Base-by-base conservation (phyloP, 306 rosid species). In the Rosa multiflora region DNA sequence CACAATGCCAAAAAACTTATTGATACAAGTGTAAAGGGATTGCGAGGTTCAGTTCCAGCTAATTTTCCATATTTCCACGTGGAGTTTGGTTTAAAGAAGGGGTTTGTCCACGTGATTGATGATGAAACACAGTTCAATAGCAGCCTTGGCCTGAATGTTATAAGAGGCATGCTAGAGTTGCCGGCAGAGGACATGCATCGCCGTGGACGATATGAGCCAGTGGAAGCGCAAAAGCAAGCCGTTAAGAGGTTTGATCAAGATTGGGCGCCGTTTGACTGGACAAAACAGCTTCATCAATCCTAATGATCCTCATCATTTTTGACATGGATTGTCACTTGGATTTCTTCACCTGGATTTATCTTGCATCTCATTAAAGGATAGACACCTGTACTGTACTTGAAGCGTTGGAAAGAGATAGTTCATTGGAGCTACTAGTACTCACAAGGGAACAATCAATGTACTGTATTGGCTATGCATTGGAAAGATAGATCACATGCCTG, bases 171-270 rank as follows among this genome's bases (percentile, higher is more conserved):
- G 91, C 88, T 91, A 2, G 76, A 90, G 10, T 70, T 87, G 72
- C 87, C 97, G 0, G 97, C 84, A 76, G 95, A 94, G 76, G 97
- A 94, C 87, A 92, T 94, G 97, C 80, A 94, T 35, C 87, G 96
- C 32, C 89, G 92, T 7, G 88, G 89, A 8, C 74, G 87, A 44
- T 77, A 87, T 0, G 93, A 87, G 18, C 82, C 84, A 0, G 64
- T 85, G 43, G 91, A 91, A 67, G 89, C 84, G 26, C 99, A 95
- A 67, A 95, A 86, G 76, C 85, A 87, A 77, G 97, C 97, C 0
- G 95, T 92, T 58, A 80, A 87, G 13, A 85, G 66, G 71, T 92
- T 94, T 58, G 78, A 84, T 23, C 82, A 73, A 44, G 91, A 91
- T 26, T 94, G 97, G 99, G 81, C 78, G 29, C 87, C 82, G 1